A percentile compares a stretch with the other conserved stretches of the same genome.
These are phyloP conservation scores for Aristolochia fimbriata DNA, from an alignment of 164 flowering plant genomes.

Conservation along the genomic window DNA sequence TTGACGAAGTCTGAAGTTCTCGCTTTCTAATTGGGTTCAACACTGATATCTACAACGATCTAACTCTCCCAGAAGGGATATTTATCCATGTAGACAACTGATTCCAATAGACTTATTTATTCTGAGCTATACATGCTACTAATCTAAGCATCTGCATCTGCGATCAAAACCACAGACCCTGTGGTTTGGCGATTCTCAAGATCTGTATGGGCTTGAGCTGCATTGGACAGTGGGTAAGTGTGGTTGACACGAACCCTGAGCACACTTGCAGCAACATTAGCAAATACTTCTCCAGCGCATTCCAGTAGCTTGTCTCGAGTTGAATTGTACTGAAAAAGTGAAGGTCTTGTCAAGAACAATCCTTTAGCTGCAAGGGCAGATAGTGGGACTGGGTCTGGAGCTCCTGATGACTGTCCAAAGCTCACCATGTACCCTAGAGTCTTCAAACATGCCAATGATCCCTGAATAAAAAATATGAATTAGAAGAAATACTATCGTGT, in stretches of 20 bases:
- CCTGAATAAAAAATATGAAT: slow-evolving; percentile 27
- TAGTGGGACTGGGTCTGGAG: slow-evolving; percentile 69
- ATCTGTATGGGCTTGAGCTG: slow-evolving; percentile 71
- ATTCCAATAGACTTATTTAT: too few species aligned
- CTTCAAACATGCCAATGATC: slow-evolving; percentile 74
- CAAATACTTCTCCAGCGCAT: slow-evolving; percentile 70
- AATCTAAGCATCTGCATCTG: slow-evolving; percentile 18
- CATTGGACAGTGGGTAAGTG: slow-evolving; percentile 72
- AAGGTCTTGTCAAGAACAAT: slow-evolving; percentile 77
- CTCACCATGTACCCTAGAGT: slow-evolving; percentile 75
- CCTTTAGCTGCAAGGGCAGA: slow-evolving; percentile 59
- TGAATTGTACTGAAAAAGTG: slow-evolving; percentile 48
- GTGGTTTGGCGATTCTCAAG: slow-evolving; percentile 67
- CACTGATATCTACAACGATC: too few species aligned
- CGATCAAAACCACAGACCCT: slow-evolving; percentile 74
- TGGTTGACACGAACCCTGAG: slow-evolving; percentile 66
- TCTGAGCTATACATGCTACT: too few species aligned
- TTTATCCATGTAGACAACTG: too few species aligned
- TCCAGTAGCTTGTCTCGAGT: slow-evolving; percentile 67
- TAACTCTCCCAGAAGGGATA: too few species aligned
- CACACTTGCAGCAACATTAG: slow-evolving; percentile 45
- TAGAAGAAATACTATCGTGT: too few species aligned
- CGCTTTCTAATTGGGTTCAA: too few species aligned
- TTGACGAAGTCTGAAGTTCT: too few species aligned
- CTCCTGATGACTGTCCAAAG: slow-evolving; percentile 86